Base-by-base conservation (phyloP, 176 grass and related monocot species). In the Themeda triandra region DNA sequence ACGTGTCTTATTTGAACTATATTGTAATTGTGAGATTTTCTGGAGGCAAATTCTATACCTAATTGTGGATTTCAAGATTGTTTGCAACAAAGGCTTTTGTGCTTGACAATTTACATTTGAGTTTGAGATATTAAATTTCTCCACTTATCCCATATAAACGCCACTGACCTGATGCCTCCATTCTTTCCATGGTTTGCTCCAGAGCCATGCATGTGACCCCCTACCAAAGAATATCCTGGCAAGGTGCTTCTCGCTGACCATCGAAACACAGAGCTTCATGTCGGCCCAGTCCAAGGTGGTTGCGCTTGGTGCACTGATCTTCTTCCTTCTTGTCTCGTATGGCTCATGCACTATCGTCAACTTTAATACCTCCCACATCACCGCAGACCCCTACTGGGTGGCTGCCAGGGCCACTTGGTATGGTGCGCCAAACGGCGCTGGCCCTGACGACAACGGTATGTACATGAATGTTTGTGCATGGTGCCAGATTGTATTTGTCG, bases 381-480 rank as follows among this genome's bases (percentile, higher is more conserved):
- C 59, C 11, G 4, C 59, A 4, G 59, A 63, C 24, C 59, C 59
- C 59, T 63, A 63, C 59, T 63, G 59, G 59, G 59, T 63, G 11
- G 11, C 59, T 63, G 59, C 59, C 59, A 63, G 59, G 59, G 59
- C 59, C n/a, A 63, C 59, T 28, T 63, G 59, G 59, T 63, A 63
- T 28, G 59, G 59, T 63, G 59, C 59, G 24, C 59, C 59, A 63
- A 63, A 1, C 59, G 59, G 59, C 11, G 59, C 59, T 63, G 59
- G 59, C 11, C 59, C 59, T 11, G 13, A 27, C 4, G 59, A 63
- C 24, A 63, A 88, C n/a, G 90, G 85, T 90, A 54, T 63, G 59
- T 13, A 63, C 59, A 28, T 28, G n/a, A 63, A 63, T 63, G 59
- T 28, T 63, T 10, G 59, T 63, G 59, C 59, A 63, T 28, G 59